These are phyloP conservation scores for Rhynchosporium secalis DNA, from an alignment of 2,329 filamentous ascomycete genomes.

Conservation along the genomic window DNA sequence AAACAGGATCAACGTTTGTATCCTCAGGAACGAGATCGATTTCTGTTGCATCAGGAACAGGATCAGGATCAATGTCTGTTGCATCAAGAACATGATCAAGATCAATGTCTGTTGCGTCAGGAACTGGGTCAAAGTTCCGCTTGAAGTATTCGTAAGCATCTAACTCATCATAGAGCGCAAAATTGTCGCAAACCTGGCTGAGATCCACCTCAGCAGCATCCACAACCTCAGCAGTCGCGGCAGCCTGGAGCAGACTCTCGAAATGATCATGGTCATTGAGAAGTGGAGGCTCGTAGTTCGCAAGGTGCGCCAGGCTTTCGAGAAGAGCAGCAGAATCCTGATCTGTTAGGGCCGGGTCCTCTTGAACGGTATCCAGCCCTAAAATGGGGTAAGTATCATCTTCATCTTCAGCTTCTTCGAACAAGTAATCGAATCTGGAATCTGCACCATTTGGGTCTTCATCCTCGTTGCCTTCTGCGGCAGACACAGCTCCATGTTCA, in stretches of 20 bases:
- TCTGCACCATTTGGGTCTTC: constrained; percentile 23
- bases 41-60: no score
- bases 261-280: constrained; percentile 30
- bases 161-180: constrained; percentile 1
- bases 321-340: constrained; percentile 33
- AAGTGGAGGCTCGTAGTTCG: constrained; percentile 27
- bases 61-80: no score
- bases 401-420: constrained; percentile 15
- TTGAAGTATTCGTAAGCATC: constrained; percentile 15
- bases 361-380: constrained; percentile 28
- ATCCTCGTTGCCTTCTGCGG: constrained; percentile 11
- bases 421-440: constrained; percentile 16
- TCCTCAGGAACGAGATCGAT: no score
- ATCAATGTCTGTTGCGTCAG: neutral
- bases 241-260: constrained; percentile 34
- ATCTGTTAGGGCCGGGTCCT: constrained; percentile 16
- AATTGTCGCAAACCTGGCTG: constrained; percentile 11
- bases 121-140: constrained; percentile 1
- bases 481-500: constrained; percentile 3
- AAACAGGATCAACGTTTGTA: no score
- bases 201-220: constrained; percentile 3
- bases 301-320: constrained; percentile 34
- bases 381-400: constrained; percentile 26
- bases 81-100: no score
- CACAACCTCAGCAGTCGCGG: constrained; percentile 30